Percentiles rank a stretch among this genome's conserved stretches.
phyloP scores from a whole-genome alignment of 2,329 filamentous ascomycete genomes.

The Beauveria varroae region DNA sequence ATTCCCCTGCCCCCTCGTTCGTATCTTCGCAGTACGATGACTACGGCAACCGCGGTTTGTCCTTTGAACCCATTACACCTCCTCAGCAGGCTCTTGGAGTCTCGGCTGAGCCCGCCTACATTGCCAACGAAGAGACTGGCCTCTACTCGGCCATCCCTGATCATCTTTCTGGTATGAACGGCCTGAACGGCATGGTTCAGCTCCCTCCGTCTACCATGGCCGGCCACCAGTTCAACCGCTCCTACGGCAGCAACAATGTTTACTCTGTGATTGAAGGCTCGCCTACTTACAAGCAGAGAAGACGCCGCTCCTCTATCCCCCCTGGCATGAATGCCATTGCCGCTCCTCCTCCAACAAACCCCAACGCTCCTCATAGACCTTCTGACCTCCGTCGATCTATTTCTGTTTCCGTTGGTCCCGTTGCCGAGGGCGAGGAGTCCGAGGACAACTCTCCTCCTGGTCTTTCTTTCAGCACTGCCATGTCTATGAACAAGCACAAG shows the following conservation, averaged over 20 bases:
- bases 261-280: conserved; percentile 97
- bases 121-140: conserved; percentile 95
- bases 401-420: conserved; percentile 76
- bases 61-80: conserved; percentile 93
- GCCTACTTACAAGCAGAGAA: conserved; percentile 95
- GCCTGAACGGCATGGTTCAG: conserved; percentile 84
- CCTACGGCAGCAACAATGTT: conserved; percentile 67
- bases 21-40: conserved; percentile 98
- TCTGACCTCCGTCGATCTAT: conserved; percentile 89
- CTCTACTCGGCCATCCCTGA: conserved; percentile 94
- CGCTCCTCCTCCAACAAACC: conserved; percentile 54
- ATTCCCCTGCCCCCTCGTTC: conserved; percentile 95
- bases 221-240: conserved; percentile 69
- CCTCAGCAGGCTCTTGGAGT: conserved; percentile 82
- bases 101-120: conserved; percentile 85
- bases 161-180: conserved; percentile 62
- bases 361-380: conserved; percentile 60
- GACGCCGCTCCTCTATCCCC: conserved; percentile 87
- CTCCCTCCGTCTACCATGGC: conserved; percentile 79
- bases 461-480: conserved; percentile 62
- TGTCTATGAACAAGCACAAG: conserved; percentile 64
- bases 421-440: conserved; percentile 71
- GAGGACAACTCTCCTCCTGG: conserved; percentile 73
- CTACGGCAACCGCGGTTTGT: conserved; percentile 92
- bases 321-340: conserved; percentile 64